A percentile compares a stretch with the other conserved stretches of the same genome.
Evolutionary conservation across 495 filamentous ascomycete species (phyloP).

Genomic region (Aspergillus leporis): DNA sequence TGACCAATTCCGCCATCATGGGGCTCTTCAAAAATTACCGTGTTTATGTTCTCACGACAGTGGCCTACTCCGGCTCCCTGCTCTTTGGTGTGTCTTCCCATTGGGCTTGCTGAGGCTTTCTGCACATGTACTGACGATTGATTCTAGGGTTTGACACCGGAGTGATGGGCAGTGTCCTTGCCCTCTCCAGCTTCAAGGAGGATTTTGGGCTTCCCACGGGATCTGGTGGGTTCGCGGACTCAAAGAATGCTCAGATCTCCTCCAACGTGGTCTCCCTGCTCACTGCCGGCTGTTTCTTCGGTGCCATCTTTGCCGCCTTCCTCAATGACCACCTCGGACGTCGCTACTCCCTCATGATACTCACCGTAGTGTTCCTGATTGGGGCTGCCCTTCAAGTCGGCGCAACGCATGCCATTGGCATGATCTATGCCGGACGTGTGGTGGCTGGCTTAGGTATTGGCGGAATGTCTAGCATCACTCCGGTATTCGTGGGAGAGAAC

Average conservation of each 20-base stretch:
- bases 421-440: constrained; percentile 46
- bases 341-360: constrained; percentile 56
- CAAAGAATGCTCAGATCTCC: constrained; percentile 44
- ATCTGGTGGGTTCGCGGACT: constrained; percentile 30
- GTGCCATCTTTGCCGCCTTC: constrained; percentile 58
- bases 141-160: constrained; percentile 54
- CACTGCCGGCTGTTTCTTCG: constrained; percentile 69
- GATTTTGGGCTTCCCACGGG: constrained; percentile 50
- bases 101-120: not conserved
- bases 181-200: constrained; percentile 54
- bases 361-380: constrained; percentile 58
- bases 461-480: constrained; percentile 48
- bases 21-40: constrained; percentile 52
- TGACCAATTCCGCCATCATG: constrained; percentile 7
- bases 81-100: constrained; percentile 49
- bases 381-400: constrained; percentile 63
- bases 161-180: constrained; percentile 59
- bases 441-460: constrained; percentile 45
- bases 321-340: constrained; percentile 61
- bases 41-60: constrained; percentile 54
- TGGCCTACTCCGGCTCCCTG: constrained; percentile 54
- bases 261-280: constrained; percentile 63
- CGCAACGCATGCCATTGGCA: constrained; percentile 34
- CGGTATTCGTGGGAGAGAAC: constrained; percentile 53
- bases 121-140: not conserved